phyloP scores from a whole-genome alignment of 495 filamentous ascomycete genomes.

The Aspergillus cristatus region DNA sequence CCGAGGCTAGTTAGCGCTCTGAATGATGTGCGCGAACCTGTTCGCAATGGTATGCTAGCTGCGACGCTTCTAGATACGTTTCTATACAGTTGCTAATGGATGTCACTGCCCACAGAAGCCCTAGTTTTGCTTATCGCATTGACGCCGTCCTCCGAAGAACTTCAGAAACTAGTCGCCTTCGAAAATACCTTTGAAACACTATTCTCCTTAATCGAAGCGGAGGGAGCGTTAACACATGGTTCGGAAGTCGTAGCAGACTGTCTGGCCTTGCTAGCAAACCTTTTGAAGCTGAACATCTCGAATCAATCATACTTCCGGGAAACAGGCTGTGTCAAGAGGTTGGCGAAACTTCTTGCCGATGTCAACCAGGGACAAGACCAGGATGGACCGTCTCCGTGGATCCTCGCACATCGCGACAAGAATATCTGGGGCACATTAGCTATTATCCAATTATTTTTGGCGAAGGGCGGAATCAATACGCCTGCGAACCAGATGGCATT shows the following conservation, averaged over 20 bases:
- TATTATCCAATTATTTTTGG: constrained; percentile 76
- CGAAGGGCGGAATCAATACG: constrained; percentile 69
- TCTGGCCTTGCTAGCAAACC: constrained; percentile 82
- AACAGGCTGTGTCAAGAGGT: constrained; percentile 68
- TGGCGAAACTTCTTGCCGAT: constrained; percentile 60
- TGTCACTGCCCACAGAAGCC: constrained; percentile 38
- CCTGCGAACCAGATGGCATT: constrained; percentile 79
- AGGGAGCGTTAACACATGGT: constrained; percentile 75
- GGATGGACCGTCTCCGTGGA: constrained; percentile 61
- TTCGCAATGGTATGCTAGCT: constrained; percentile 65
- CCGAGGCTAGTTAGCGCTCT: constrained; percentile 75
- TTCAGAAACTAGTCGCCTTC: constrained; percentile 92
- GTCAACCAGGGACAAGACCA: constrained; percentile 47
- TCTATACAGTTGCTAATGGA: constrained; percentile 6
- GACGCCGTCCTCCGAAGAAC: constrained; percentile 61
- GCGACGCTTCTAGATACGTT: not conserved
- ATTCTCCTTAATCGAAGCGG: constrained; percentile 69
- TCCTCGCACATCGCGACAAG: constrained; percentile 69
- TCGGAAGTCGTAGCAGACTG: constrained; percentile 92
- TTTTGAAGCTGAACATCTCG: constrained; percentile 78
- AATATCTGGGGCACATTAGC: constrained; percentile 87
- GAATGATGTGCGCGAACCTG: constrained; percentile 77
- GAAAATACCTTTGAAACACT: constrained; percentile 86
- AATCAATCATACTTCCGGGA: constrained; percentile 95
- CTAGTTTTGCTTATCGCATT: constrained; percentile 60